Conservation (phyloP, 1,139 yeast species). For the Magnusiomyces magnusii region DNA sequence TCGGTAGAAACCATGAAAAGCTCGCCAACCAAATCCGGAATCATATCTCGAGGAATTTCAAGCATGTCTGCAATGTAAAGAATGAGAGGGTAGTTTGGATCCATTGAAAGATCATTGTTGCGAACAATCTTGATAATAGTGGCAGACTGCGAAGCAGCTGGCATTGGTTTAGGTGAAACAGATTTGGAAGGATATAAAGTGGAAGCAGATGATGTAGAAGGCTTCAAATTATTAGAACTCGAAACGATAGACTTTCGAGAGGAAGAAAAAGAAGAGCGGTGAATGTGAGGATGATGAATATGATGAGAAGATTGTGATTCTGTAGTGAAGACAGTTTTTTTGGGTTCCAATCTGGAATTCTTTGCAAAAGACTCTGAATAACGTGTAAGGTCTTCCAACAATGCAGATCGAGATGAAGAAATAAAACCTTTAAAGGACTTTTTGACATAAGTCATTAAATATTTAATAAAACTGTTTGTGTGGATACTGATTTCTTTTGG, state of each 20-base stretch:
- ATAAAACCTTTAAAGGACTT: neutral
- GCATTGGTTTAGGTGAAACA: neutral
- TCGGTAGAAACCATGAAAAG: neutral
- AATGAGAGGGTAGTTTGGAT: neutral
- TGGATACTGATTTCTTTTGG: constrained; percentile 1
- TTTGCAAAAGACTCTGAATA: neutral
- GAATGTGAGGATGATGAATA: neutral
- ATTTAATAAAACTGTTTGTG: neutral
- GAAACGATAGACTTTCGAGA: neutral
- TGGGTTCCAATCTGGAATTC: constrained; percentile 3
- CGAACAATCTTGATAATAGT: neutral
- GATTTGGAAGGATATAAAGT: neutral
- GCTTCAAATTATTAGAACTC: neutral
- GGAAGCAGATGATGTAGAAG: neutral
- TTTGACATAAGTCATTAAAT: constrained; percentile 1
- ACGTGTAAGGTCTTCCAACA: neutral
- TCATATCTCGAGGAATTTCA: neutral
- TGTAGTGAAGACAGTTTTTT: neutral
- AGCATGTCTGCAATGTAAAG: neutral
- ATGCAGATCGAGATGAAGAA: neutral
- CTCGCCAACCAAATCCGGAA: neutral
- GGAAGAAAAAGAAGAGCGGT: neutral
- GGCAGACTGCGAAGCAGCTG: neutral
- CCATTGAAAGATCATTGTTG: neutral
- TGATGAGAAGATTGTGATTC: neutral